Evolutionary conservation across 345 rosid species (phyloP).

Genomic region (Lepidium didymum): DNA sequence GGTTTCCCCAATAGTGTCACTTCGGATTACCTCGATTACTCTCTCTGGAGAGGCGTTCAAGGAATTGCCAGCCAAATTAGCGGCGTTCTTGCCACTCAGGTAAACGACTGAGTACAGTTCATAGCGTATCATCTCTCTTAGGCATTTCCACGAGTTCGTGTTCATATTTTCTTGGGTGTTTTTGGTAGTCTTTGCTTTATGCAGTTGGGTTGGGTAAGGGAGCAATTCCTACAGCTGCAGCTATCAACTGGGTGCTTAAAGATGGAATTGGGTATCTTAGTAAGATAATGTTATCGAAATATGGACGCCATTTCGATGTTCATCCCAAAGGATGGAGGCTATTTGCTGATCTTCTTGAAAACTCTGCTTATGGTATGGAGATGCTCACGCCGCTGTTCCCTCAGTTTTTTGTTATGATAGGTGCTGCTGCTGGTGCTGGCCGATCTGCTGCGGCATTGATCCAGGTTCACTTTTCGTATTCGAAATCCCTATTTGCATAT

Average conservation of each 20-base stretch:
- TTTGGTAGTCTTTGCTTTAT: conserved; percentile 77
- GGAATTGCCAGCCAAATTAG: conserved; percentile 92
- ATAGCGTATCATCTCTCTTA: background rate
- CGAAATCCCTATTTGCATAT: background rate
- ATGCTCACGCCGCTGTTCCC: conserved; percentile 92
- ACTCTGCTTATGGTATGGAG: conserved; percentile 88
- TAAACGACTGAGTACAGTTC: background rate
- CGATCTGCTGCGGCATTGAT: conserved; percentile 93
- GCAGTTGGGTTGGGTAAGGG: conserved; percentile 98
- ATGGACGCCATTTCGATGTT: conserved; percentile 92
- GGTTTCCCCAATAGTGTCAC: conserved; percentile 85
- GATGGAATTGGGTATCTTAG: conserved; percentile 96
- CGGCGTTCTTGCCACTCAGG: conserved; percentile 96
- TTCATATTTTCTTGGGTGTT: background rate
- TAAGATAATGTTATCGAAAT: conserved; percentile 81
- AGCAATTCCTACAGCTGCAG: conserved; percentile 94
- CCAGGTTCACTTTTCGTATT: conserved; percentile 40
- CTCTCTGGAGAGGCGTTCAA: conserved; percentile 95
- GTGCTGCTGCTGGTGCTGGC: conserved; percentile 91
- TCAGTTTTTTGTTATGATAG: conserved; percentile 63
- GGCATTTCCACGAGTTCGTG: conserved; percentile 13
- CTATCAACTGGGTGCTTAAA: conserved; percentile 94
- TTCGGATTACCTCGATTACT: conserved; percentile 78
- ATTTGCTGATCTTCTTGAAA: conserved; percentile 94
- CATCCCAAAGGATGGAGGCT: conserved; percentile 96